Conservation (phyloP, 257 asterid species). For the Solanum sitiens region DNA sequence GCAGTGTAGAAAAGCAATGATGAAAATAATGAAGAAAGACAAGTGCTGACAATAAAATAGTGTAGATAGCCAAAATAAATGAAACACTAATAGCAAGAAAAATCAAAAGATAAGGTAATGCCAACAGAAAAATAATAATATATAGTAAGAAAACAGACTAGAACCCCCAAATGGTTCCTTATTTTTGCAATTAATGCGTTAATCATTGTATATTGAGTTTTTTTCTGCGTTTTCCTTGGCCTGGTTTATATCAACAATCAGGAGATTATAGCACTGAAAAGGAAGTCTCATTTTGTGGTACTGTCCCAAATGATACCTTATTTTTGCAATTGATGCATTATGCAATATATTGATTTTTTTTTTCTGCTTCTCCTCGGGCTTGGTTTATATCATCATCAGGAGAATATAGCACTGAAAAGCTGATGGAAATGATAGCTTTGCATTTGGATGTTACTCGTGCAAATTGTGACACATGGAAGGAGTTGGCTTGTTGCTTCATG, state of each 20-base stretch:
- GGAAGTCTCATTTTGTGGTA: not conserved
- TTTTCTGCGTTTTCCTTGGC: not conserved
- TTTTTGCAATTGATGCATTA: not conserved
- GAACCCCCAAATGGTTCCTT: not conserved
- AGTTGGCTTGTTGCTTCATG: constrained; percentile 58
- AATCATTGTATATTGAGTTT: not conserved
- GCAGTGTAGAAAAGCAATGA: not conserved
- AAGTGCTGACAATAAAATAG: not conserved
- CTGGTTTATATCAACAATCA: constrained; percentile 9
- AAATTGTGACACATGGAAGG: constrained; percentile 50
- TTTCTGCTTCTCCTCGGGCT: not conserved
- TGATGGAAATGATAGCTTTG: constrained; percentile 72
- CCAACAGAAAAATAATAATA: not conserved
- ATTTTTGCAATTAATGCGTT: not conserved
- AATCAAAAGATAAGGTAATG: not conserved
- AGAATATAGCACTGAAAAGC: constrained; percentile 40
- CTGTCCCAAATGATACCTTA: not conserved
- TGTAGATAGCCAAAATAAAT: not conserved
- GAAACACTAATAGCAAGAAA: not conserved
- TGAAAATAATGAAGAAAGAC: not conserved
- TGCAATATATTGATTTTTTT: not conserved
- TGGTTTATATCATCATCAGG: constrained; percentile 28
- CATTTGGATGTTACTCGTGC: constrained; percentile 72
- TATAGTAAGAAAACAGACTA: not conserved
- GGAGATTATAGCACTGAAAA: constrained; percentile 52